Evolutionary conservation across 192 early-diverging fungal genomes (phyloP).

Genomic region (Coemansia sp.): DNA sequence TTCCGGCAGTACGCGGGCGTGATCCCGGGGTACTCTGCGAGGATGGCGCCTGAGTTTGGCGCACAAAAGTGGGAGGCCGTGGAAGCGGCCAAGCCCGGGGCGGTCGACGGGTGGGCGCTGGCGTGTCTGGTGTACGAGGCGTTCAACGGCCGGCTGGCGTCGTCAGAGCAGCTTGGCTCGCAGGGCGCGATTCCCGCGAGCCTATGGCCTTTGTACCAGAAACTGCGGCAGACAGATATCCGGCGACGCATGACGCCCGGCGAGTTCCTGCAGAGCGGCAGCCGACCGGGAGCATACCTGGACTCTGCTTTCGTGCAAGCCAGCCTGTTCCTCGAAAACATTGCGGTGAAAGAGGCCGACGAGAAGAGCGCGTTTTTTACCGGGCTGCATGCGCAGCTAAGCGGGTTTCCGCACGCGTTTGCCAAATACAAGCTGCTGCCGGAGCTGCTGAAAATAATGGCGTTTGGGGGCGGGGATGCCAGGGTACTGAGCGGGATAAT

Average conservation of each 20-base stretch:
- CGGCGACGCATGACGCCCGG: conserved; percentile 61
- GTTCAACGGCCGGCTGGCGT: conserved; percentile 65
- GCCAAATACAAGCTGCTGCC: conserved; percentile 92
- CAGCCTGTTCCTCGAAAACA: conserved; percentile 86
- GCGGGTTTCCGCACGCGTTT: conserved; percentile 78
- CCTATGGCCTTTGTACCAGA: conserved; percentile 61
- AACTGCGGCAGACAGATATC: conserved; percentile 60
- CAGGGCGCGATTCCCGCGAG: conserved; percentile 60
- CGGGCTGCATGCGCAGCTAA: conserved; percentile 68
- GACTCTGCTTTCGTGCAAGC: conserved; percentile 80
- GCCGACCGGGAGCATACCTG: conserved; percentile 66
- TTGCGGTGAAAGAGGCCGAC: conserved; percentile 82
- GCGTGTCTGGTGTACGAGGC: conserved; percentile 80
- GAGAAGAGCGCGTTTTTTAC: conserved; percentile 86
- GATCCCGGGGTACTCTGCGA: conserved; percentile 35
- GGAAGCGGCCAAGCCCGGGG: conserved; percentile 24
- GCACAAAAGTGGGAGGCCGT: conserved; percentile 27
- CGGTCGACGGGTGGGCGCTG: conserved; percentile 80
- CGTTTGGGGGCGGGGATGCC: conserved; percentile 74
- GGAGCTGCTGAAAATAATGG: conserved; percentile 79
- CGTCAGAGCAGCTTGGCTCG: conserved; percentile 50
- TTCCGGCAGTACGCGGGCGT: conserved; percentile 24
- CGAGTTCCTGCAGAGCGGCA: conserved; percentile 68
- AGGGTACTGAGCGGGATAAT: conserved; percentile 76
- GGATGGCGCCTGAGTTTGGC: conserved; percentile 40